Conservation (phyloP, 306 rosid species). For the Vigna reflexopilosa region DNA sequence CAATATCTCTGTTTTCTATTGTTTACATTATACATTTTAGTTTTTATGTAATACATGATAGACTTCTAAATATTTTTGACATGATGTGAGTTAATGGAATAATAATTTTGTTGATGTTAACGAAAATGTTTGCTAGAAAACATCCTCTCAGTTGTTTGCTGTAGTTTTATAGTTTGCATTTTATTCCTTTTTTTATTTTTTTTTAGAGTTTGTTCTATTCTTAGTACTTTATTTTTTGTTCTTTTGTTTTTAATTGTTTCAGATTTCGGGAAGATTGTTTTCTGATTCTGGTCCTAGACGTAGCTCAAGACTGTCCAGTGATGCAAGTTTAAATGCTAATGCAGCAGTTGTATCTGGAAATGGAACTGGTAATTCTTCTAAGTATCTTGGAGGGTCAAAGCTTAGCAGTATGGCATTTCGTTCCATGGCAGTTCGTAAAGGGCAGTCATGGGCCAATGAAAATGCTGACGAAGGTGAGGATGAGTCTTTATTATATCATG, state of each 20-base stretch:
- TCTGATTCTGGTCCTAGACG: slow-evolving; percentile 96
- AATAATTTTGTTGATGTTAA: slow-evolving; percentile 7
- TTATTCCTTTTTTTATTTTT: not conserved
- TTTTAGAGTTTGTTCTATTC: slow-evolving; percentile 19
- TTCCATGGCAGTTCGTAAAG: slow-evolving; percentile 72
- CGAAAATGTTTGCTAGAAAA: slow-evolving; percentile 21
- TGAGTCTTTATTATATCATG: slow-evolving; percentile 2
- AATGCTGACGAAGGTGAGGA: slow-evolving; percentile 82
- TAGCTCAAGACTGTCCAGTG: slow-evolving; percentile 84
- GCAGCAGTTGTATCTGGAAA: slow-evolving; percentile 66
- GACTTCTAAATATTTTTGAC: slow-evolving; percentile 28
- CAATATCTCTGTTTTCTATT: not conserved
- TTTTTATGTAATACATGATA: slow-evolving; percentile 20
- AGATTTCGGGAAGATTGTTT: slow-evolving; percentile 92
- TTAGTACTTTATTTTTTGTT: not conserved
- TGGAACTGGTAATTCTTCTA: slow-evolving; percentile 80
- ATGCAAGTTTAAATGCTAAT: slow-evolving; percentile 68
- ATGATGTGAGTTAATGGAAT: slow-evolving; percentile 15
- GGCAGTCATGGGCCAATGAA: slow-evolving; percentile 87
- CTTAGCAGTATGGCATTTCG: slow-evolving; percentile 77
- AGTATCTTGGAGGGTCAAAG: slow-evolving; percentile 87
- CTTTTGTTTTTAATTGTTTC: slow-evolving; percentile 5
- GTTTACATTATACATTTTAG: slow-evolving; percentile 4
- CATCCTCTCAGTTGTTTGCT: slow-evolving; percentile 12
- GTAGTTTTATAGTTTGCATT: slow-evolving; percentile 28